Evolutionary conservation across 495 filamentous ascomycete species (phyloP), one percentile per base, ranked within the genome.

Genomic region (Aspergillus indologenus): DNA sequence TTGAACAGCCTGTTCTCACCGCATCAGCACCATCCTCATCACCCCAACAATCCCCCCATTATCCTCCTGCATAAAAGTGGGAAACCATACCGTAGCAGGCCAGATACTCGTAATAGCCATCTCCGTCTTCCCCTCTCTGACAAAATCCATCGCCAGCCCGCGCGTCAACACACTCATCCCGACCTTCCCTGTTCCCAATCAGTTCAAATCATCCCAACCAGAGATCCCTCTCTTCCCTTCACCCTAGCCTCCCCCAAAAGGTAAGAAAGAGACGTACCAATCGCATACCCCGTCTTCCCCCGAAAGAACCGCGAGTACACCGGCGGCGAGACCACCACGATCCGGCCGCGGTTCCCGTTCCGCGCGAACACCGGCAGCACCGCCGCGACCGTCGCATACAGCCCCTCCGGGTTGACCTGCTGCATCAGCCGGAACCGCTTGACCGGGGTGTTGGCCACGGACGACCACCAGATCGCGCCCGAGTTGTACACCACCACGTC

Each of bases 391-490:
- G 79, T 78, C 0, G 79, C 88, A 61, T 80, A 80, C 6, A 80
- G 50, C 0, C 91, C 90, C 59, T 92, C 87, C 0, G 84, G 81
- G 59, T 96, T 96, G 59, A 95, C 84, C 21, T 80, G 77, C 70
- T 94, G 90, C 88, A 96, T 88, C 19, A 96, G 79, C 64, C 84
- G 84, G 74, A 91, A 96, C 8, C 90, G 81, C 70, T 89, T 90
- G 64, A 87, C 76, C 1, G 91, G 89, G 5, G 90, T 95, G 34
- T 81, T 78, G 48, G 84, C 81, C 2, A 95, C 83, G 34, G 87
- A 83, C 0, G 87, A 81, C 91, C 91, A 96, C 86, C 87, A 93
- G 57, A 96, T 92, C 0, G 91, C 90, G 22, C 91, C 90, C 0
- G 87, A 85, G 70, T 95, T 95, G 76, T 94, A 93, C 52, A 95